Evolutionary conservation across 2,329 filamentous ascomycete species (phyloP).

Genomic region (Aureobasidium sp.): DNA sequence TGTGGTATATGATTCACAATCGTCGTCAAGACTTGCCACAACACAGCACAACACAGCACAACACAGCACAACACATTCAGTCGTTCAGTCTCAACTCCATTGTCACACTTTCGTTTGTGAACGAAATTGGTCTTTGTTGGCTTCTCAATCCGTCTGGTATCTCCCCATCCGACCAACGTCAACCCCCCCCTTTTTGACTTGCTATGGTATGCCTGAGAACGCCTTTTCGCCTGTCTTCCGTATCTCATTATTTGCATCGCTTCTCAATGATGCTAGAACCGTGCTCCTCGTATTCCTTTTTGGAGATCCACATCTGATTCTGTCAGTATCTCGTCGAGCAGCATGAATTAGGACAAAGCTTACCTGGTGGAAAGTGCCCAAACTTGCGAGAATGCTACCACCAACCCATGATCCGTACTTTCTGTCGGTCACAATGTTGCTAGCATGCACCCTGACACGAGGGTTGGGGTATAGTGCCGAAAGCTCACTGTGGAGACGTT

Average conservation of each 20-base stretch:
- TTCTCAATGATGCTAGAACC: constrained; percentile 87
- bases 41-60: neutral
- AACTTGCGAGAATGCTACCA: constrained; percentile 85
- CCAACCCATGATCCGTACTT: constrained; percentile 94
- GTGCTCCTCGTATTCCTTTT: constrained; percentile 96
- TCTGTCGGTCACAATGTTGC: constrained; percentile 76
- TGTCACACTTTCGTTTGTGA: too few species aligned
- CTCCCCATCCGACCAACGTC: neutral
- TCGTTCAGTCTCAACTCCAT: neutral
- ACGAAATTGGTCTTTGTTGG: neutral
- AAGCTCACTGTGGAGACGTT: constrained; percentile 79
- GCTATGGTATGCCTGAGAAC: constrained; percentile 6
- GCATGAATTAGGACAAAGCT: neutral
- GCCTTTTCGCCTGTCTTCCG: neutral
- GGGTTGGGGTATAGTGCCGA: constrained; percentile 72
- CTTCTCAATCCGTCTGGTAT: neutral
- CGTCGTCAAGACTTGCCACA: neutral
- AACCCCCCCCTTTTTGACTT: neutral
- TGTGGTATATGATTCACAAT: neutral
- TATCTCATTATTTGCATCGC: constrained; percentile 64
- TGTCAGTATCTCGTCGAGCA: neutral
- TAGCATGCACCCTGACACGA: constrained; percentile 79
- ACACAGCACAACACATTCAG: neutral
- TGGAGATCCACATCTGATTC: constrained; percentile 79
- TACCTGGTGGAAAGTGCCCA: constrained; percentile 89